A percentile compares a stretch with the other conserved stretches of the same genome.
phyloP scores from a whole-genome alignment of 202 grass and related monocot species.

The Carex sylvatica region DNA sequence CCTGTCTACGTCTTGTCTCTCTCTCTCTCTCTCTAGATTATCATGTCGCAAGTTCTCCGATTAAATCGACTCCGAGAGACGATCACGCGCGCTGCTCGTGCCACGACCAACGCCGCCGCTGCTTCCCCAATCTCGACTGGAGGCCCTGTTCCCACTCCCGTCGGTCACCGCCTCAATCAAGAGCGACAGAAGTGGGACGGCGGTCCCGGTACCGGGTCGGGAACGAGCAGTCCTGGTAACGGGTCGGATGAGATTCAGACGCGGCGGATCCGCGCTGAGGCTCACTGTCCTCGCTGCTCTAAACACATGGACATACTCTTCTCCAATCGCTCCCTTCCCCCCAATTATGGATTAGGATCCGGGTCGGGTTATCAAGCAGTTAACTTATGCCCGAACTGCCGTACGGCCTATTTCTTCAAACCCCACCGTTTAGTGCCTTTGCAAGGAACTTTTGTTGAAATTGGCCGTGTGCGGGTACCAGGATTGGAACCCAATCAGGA shows the following conservation, averaged over 20 bases:
- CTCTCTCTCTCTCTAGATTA: neutral
- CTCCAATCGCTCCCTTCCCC: conserved; percentile 46
- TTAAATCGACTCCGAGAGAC: conserved; percentile 63
- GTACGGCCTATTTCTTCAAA: conserved; percentile 87
- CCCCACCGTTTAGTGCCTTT: conserved; percentile 69
- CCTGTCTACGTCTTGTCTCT: neutral
- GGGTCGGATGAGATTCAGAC: conserved; percentile 60
- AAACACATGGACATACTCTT: conserved; percentile 97
- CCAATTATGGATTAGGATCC: conserved; percentile 18
- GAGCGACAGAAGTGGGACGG: conserved; percentile 93
- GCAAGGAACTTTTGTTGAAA: conserved; percentile 96
- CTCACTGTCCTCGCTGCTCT: conserved; percentile 94
- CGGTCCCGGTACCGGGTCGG: conserved; percentile 29
- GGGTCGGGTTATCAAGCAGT: conserved; percentile 75
- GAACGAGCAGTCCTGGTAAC: conserved; percentile 36
- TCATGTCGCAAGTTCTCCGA: conserved; percentile 82
- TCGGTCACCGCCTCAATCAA: conserved; percentile 57
- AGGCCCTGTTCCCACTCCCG: neutral
- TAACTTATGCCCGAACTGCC: conserved; percentile 94
- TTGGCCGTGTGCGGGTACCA: conserved; percentile 59
- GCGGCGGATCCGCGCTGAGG: conserved; percentile 83
- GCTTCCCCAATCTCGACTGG: conserved; percentile 24
- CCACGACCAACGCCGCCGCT: conserved; percentile 29
- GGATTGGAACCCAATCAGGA: conserved; percentile 31
- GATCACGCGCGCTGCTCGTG: conserved; percentile 30